Evolutionary conservation across 306 rosid species (phyloP).

Genomic region (Ceratonia siliqua): DNA sequence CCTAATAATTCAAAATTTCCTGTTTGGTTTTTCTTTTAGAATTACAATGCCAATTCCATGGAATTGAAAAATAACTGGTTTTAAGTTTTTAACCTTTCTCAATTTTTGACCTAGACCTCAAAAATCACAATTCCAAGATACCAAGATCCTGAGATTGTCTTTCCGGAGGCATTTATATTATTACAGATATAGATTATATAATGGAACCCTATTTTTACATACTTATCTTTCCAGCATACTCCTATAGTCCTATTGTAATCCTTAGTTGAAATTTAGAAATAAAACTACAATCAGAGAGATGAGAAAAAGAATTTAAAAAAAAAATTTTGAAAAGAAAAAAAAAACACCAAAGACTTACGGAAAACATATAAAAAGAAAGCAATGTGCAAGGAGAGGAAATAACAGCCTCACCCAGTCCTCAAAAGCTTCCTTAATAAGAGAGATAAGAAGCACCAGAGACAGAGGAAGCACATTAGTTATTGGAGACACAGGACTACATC

Average conservation of each 20-base stretch:
- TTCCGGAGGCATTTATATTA: neutral
- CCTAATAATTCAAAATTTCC: too few species aligned
- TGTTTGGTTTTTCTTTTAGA: too few species aligned
- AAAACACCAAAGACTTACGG: neutral
- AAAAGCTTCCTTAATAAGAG: slow-evolving; percentile 93
- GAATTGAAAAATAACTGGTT: too few species aligned
- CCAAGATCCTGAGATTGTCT: too few species aligned
- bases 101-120: too few species aligned
- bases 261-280: slow-evolving; percentile 8
- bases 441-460: slow-evolving; percentile 78
- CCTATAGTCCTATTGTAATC: slow-evolving; percentile 2
- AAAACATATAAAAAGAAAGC: slow-evolving; percentile 16
- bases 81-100: too few species aligned
- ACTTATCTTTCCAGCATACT: slow-evolving; percentile 16
- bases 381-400: slow-evolving; percentile 28
- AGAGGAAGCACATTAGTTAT: slow-evolving; percentile 93
- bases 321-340: too few species aligned
- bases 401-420: slow-evolving; percentile 85
- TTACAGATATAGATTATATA: neutral
- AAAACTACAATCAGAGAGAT: slow-evolving; percentile 2
- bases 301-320: too few species aligned
- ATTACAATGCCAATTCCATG: too few species aligned
- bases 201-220: slow-evolving; percentile 22
- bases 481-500: slow-evolving; percentile 93
- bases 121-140: too few species aligned